Conservation (phyloP, 2,329 filamentous ascomycete species). For the Aciculosporium take region DNA sequence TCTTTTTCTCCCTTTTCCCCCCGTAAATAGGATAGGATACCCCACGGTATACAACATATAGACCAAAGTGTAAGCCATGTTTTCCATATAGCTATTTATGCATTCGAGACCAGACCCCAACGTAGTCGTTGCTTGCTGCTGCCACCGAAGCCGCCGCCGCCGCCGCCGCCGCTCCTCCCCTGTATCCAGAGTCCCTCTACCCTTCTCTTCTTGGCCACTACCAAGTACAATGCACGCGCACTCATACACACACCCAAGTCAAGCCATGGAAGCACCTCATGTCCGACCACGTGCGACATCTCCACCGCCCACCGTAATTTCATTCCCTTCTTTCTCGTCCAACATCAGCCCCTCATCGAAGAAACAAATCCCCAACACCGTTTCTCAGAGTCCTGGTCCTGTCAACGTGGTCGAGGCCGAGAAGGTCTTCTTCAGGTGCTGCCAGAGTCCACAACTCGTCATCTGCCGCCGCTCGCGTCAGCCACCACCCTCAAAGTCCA, state of each 20-base stretch:
- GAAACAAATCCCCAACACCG: conserved; percentile 48
- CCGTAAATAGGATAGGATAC: background rate
- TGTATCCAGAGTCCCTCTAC: conserved; percentile 8
- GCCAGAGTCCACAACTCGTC: conserved; percentile 42
- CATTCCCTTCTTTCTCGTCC: background rate
- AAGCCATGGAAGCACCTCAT: background rate
- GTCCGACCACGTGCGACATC: background rate
- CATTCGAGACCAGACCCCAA: background rate
- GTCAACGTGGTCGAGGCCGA: conserved; percentile 54
- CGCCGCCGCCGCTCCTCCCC: background rate
- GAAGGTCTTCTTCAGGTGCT: conserved; percentile 41
- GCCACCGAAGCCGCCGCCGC: background rate
- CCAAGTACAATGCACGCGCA: background rate
- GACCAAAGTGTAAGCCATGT: conserved; percentile 2
- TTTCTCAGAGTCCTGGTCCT: conserved; percentile 43
- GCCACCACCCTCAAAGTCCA: background rate
- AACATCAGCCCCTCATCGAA: conserved; percentile 22
- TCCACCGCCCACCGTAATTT: background rate
- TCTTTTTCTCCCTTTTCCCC: background rate
- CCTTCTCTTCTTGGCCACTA: conserved; percentile 6
- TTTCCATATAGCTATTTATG: background rate
- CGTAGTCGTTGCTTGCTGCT: background rate
- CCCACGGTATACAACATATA: no score
- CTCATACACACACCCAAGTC: background rate
- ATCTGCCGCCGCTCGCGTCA: conserved; percentile 24